These are phyloP conservation scores for Dillenia suffruticosa DNA, from an alignment of 164 flowering plant genomes.

Conservation along the genomic window DNA sequence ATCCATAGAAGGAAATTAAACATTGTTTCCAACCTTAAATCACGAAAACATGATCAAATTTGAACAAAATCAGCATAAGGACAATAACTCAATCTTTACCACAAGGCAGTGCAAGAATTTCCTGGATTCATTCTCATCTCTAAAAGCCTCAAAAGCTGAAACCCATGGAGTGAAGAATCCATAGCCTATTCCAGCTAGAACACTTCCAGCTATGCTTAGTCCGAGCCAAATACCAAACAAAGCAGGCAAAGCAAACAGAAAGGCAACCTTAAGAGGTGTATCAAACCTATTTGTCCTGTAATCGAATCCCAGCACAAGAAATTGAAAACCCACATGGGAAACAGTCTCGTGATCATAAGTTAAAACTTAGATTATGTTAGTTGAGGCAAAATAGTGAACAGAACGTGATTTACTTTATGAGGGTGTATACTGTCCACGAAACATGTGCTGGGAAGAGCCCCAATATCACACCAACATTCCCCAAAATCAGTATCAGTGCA, in stretches of 20 bases:
- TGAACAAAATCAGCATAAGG: not conserved
- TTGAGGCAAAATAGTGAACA: not conserved
- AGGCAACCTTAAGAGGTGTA: conserved; percentile 63
- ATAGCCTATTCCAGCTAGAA: conserved; percentile 77
- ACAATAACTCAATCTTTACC: conserved; percentile 33
- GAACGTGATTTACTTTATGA: conserved; percentile 48
- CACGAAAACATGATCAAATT: not conserved
- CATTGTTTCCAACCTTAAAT: not conserved
- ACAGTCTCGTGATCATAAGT: not conserved
- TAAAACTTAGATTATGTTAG: not conserved
- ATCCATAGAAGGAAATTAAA: not conserved
- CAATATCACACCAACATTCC: conserved; percentile 67
- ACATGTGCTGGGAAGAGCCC: conserved; percentile 83
- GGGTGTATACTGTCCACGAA: conserved; percentile 69
- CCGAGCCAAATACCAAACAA: conserved; percentile 69
- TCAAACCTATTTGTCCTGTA: conserved; percentile 72
- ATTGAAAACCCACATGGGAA: not conserved
- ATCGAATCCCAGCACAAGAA: not conserved
- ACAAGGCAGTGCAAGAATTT: conserved; percentile 72
- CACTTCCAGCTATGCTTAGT: conserved; percentile 70
- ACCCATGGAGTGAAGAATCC: conserved; percentile 95
- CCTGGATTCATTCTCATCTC: conserved; percentile 50
- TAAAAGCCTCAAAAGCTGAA: conserved; percentile 86
- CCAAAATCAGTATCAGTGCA: conserved; percentile 51
- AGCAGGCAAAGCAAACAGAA: conserved; percentile 64